phyloP scores from a whole-genome alignment of 805 yeast species.

The Teunomyces cretensis region DNA sequence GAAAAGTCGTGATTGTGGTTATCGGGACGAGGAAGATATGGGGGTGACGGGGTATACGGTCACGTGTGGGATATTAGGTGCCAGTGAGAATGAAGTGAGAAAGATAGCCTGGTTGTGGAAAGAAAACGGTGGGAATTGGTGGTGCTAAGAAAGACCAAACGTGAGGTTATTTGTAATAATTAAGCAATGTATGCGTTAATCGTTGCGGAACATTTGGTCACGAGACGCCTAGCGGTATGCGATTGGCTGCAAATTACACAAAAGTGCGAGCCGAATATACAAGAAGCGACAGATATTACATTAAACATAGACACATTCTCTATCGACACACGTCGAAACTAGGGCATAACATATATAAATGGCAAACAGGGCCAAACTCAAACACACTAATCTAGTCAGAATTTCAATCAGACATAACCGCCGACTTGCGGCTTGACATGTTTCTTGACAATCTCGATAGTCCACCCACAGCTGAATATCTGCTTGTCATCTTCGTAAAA shows the following conservation, averaged over 20 bases:
- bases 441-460: constrained; percentile 20
- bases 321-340: too few relatives aligned
- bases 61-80: too few relatives aligned
- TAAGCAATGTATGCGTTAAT: not conserved
- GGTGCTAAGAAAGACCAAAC: not conserved
- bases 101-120: too few relatives aligned
- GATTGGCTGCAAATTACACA: constrained; percentile 1
- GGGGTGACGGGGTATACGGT: too few relatives aligned
- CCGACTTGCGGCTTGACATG: constrained; percentile 14
- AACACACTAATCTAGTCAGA: too few relatives aligned
- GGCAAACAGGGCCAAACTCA: too few relatives aligned
- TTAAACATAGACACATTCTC: not conserved
- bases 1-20: too few relatives aligned
- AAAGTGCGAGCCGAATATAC: not conserved
- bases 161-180: not conserved
- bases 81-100: too few relatives aligned
- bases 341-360: not conserved
- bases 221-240: not conserved
- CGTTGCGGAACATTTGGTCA: constrained; percentile 1
- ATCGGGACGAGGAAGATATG: too few relatives aligned
- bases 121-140: not conserved
- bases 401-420: not conserved
- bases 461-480: constrained; percentile 17
- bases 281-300: too few relatives aligned
- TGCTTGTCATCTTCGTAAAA: constrained; percentile 19